Evolutionary conservation across 305 asterid genomes (phyloP).

Genomic region (Fraxinus sp.): DNA sequence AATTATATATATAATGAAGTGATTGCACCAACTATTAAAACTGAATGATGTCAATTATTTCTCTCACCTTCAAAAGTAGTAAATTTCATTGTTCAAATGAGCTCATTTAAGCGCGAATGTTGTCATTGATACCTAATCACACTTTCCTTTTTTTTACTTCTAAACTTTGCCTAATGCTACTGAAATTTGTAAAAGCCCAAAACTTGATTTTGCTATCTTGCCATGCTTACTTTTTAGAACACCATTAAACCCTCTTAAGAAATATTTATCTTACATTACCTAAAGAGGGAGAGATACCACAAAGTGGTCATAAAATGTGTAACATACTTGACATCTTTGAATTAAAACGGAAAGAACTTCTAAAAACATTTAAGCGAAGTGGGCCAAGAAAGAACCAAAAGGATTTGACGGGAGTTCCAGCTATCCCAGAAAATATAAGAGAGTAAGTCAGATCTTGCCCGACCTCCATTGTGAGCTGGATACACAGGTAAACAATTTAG

Average conservation of each 20-base stretch:
- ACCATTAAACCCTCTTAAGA: background rate
- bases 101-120: background rate
- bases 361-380: background rate
- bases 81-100: background rate
- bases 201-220: background rate
- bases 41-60: background rate
- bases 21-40: background rate
- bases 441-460: slow-evolving; percentile 17
- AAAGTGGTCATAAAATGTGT: background rate
- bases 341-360: background rate
- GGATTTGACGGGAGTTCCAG: background rate
- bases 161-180: background rate
- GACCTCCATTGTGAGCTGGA: background rate
- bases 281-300: background rate
- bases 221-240: background rate
- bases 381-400: background rate
- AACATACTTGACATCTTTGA: background rate
- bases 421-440: background rate
- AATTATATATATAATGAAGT: background rate
- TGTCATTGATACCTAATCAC: background rate
- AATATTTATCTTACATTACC: background rate
- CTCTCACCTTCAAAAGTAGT: background rate
- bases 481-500: background rate
- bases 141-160: background rate
- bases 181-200: background rate